Percentiles rank a stretch among this genome's conserved stretches.
Evolutionary conservation across 345 rosid species (phyloP).

Genomic region (Pistacia vera): DNA sequence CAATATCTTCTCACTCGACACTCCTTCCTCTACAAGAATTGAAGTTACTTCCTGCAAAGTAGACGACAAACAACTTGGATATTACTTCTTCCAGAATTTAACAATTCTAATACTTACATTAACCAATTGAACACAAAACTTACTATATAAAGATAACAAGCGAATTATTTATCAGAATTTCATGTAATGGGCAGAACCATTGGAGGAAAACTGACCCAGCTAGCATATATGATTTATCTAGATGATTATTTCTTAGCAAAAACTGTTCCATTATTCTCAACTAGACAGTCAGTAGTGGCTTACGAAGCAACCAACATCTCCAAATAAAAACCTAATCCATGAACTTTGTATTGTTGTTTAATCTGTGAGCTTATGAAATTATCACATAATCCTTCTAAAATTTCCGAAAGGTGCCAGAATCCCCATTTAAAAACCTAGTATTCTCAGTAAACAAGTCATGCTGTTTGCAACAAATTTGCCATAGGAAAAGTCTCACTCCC

Average conservation of each 20-base stretch:
- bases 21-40: conserved; percentile 74
- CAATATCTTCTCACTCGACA: conserved; percentile 67
- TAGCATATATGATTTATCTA: background rate
- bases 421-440: background rate
- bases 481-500: background rate
- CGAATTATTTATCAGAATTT: too few species aligned
- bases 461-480: background rate
- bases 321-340: background rate
- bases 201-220: background rate
- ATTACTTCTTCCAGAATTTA: background rate
- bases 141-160: too few species aligned
- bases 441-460: background rate
- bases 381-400: background rate
- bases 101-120: background rate
- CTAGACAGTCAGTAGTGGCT: background rate
- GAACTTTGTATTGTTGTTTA: background rate
- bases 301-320: background rate
- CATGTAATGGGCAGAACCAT: background rate
- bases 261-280: too few species aligned
- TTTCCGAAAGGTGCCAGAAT: background rate
- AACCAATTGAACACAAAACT: background rate
- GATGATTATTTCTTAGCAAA: background rate
- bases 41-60: conserved; percentile 81
- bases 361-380: background rate
- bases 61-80: background rate